Percentiles rank a stretch among this genome's conserved stretches.
These are phyloP conservation scores for Skeletonema potamos DNA, from an alignment of 108 stramenopile genomes.

Conservation along the genomic window DNA sequence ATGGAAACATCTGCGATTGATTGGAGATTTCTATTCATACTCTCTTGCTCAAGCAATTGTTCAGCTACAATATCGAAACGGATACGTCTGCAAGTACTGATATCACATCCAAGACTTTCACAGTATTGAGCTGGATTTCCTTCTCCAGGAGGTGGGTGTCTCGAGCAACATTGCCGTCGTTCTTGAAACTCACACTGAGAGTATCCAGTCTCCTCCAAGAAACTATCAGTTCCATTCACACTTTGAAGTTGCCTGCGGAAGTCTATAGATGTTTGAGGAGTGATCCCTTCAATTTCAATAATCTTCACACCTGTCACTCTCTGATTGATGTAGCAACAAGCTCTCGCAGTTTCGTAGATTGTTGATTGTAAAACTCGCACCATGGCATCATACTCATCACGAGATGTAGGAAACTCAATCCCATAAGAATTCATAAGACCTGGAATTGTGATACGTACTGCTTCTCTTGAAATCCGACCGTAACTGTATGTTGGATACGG, in stretches of 20 bases:
- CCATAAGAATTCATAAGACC: not conserved
- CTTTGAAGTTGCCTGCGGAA: not conserved
- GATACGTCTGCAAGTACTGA: not conserved
- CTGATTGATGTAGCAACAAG: not conserved
- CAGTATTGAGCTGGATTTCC: not conserved
- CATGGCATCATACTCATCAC: not conserved
- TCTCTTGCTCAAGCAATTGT: not conserved
- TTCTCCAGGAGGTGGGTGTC: not conserved
- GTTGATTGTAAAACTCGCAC: not conserved
- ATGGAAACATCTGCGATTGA: not conserved
- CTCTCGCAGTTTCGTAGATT: not conserved
- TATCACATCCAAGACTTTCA: not conserved
- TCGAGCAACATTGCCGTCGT: not conserved
- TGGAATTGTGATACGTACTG: not conserved
- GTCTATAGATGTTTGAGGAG: not conserved
- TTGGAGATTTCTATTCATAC: not conserved
- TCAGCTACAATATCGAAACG: not conserved
- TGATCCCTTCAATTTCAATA: not conserved
- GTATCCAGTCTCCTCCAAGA: no score
- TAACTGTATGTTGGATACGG: not conserved
- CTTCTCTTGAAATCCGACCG: not conserved
- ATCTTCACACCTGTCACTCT: not conserved
- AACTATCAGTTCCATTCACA: not conserved
- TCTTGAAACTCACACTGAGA: not conserved
- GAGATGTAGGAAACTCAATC: not conserved